Base-by-base conservation (phyloP, 306 rosid species). In the Begonia loranthoides region DNA sequence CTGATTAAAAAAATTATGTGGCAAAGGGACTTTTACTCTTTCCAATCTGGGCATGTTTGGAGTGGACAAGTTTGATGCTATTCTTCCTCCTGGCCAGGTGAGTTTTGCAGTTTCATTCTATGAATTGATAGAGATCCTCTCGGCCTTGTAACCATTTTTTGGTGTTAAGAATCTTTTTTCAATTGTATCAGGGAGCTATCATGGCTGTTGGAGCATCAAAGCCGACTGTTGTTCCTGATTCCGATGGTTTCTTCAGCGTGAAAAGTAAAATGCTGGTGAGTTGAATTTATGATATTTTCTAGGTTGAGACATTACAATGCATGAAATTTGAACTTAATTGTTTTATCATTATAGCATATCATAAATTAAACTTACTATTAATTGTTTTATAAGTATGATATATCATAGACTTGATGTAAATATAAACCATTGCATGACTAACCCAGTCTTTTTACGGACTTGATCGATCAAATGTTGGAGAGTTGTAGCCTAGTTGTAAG, bases 11-110 rank as follows among this genome's bases (percentile, higher is more conserved):
- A 28, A 28, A 28, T 28, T 28, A 28, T 28, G 36, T 28, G 4
- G 36, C 36, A 28, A 28, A 89, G 97, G 97, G 66, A 89, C 97
- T 59, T 89, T 89, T 64, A 89, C 97, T 1, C 80, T 88, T 55
- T 89, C 97, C 50, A 89, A 89, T 68, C 70, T 89, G 82, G 95
- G 97, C 38, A 84, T 84, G 97, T 89, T 84, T 63, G 95, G 93
- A 73, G 95, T 84, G 60, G 95, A 84, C 66, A 77, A 78, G 66
- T 89, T 89, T 24, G 97, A 89, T 59, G 97, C 97, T 62, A 84
- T 89, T 65, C 95, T 89, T 57, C 97, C 97, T 60, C 97, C 95
- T 1, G 97, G 97, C 76, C 97, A 88, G 82, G 97, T 81, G 65
- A 65, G 68, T 54, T 33, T 10, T 11, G 21, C 52, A 49, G 6